phyloP scores from a whole-genome alignment of 768 basidiomycete species.

The Kwoniella newhampshirensis region DNA sequence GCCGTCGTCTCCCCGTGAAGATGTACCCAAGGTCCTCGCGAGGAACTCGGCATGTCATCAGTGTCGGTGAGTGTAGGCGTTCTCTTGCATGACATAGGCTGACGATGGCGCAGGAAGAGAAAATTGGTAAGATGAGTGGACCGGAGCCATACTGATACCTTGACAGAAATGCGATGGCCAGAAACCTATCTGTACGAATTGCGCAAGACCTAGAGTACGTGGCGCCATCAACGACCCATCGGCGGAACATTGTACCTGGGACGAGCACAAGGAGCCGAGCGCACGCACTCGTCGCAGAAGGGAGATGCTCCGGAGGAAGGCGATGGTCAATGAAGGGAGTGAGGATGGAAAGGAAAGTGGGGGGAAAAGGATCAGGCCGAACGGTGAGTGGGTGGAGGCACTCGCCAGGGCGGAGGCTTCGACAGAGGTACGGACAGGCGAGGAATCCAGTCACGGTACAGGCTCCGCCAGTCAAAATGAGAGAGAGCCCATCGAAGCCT shows the following conservation, averaged over 20 bases:
- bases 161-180: constrained; percentile 42
- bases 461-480: too few relatives aligned
- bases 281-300: constrained; percentile 20
- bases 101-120: constrained; percentile 18
- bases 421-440: too few relatives aligned
- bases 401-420: too few relatives aligned
- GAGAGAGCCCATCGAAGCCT: too few relatives aligned
- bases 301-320: constrained; percentile 12
- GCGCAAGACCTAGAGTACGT: constrained; percentile 29
- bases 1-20: not conserved
- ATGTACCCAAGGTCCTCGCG: constrained; percentile 23
- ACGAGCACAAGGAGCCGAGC: constrained; percentile 28
- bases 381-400: too few relatives aligned
- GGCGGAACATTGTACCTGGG: constrained; percentile 41
- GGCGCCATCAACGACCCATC: not conserved
- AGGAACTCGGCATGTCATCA: constrained; percentile 43
- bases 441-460: too few relatives aligned
- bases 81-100: constrained; percentile 2
- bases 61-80: constrained; percentile 27
- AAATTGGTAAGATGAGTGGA: constrained; percentile 26
- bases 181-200: constrained; percentile 38
- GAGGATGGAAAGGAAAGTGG: constrained; percentile 1
- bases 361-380: too few relatives aligned
- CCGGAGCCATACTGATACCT: not conserved
- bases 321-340: not conserved